phyloP scores from a whole-genome alignment of 2,329 filamentous ascomycete species.

The Chaetomium olivaceum region DNA sequence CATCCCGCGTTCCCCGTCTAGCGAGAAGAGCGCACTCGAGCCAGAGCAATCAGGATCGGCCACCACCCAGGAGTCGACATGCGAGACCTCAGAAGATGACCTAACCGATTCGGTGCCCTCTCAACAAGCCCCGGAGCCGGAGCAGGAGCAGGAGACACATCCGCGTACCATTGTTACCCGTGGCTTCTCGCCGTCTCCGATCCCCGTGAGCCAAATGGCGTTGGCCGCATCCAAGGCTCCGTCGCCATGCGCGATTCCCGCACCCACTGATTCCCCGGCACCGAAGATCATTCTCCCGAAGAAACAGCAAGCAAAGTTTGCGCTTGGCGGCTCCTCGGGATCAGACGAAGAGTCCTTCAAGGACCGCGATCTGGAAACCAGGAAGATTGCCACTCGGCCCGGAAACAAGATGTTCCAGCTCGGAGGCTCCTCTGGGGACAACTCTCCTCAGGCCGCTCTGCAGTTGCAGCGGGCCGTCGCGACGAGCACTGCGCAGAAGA shows the following conservation, averaged over 20 bases:
- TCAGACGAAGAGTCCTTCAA: conserved; percentile 77
- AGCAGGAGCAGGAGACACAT: conserved; percentile 59
- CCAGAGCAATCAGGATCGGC: conserved; percentile 48
- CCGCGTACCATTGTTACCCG: conserved; percentile 67
- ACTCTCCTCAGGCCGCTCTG: conserved; percentile 65
- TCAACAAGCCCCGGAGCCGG: conserved; percentile 48
- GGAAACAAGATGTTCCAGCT: conserved; percentile 52
- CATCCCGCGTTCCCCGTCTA: conserved; percentile 45
- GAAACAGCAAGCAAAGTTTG: conserved; percentile 63
- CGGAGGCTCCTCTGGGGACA: conserved; percentile 69
- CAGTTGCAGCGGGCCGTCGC: conserved; percentile 47
- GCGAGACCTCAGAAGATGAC: conserved; percentile 64
- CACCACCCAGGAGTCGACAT: conserved; percentile 50
- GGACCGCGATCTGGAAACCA: conserved; percentile 52
- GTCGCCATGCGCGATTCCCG: conserved; percentile 61
- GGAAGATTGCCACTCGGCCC: conserved; percentile 39
- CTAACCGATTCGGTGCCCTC: conserved; percentile 42
- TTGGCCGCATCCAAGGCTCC: conserved; percentile 52
- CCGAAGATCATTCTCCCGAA: conserved; percentile 69
- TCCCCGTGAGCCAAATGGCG: conserved; percentile 51
- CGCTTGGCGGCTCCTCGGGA: conserved; percentile 72
- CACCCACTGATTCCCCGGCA: conserved; percentile 56
- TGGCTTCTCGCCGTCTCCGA: conserved; percentile 78
- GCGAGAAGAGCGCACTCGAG: conserved; percentile 43
- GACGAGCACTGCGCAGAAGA: conserved; percentile 57